Base-by-base conservation (phyloP, 2,329 filamentous ascomycete species). In the Clarireedia paspali region DNA sequence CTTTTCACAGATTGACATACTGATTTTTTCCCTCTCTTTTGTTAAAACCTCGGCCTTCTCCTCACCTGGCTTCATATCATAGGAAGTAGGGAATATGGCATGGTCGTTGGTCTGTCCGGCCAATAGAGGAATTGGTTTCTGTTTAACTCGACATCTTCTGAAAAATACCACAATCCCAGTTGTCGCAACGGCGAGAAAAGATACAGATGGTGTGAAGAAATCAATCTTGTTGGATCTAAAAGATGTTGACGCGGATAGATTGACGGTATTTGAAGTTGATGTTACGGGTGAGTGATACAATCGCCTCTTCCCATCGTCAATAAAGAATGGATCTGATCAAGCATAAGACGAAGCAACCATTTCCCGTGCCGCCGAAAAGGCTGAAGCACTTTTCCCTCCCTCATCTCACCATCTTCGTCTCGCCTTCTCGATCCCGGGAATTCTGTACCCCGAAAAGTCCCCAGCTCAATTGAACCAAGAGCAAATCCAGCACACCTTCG, bases 401-500 rank as follows among this genome's bases (percentile, higher is more conserved):
- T 67, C 68, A 12, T 70, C 70, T 7, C 70, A 82, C 62, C 82
- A 87, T 62, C 77, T 94, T 12, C 86, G 84, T 58, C 78, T 92
- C 45, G 81, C 81, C 2, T 81, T 90, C 64, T 80, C 81, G 30
- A 72, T 91, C 2, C 87, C 89, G 0, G 89, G 89, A 0, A 75
- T 91, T 39, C 77, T 94, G 10, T 78, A 80, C 62, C 82, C 88
- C 0, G 89, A 95, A 67, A 90, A 86, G 69, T 81, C 82, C 1
- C 86, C 84, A 0, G 63, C 71, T 0, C 84, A 88, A 64, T 79
- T 94, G 56, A 74, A 85, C 57, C 78, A 81, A 57, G 75, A 74
- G 20, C 68, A 75, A 38, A 82, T 87, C 17, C 72, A 88, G n/a
- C 72, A 82, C 47, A 90, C 82, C n/a, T 85, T 90, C 70, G 77